These are phyloP conservation scores for Plasmodium fragile DNA, from an alignment of 169 alveolate genomes.

Conservation along the genomic window DNA sequence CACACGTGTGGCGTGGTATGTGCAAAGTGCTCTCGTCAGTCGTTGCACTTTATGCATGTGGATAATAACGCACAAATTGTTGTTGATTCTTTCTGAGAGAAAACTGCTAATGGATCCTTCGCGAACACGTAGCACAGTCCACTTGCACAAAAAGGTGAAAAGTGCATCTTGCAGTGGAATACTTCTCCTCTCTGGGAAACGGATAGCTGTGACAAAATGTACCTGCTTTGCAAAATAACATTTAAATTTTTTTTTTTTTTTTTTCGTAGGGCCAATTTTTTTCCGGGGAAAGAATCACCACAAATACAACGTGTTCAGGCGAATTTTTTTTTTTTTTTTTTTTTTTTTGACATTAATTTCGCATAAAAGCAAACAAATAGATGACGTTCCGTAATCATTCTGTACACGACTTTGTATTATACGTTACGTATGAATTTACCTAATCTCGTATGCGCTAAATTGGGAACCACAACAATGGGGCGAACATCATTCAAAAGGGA, in stretches of 20 bases:
- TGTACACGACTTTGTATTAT: not conserved
- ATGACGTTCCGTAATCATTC: not conserved
- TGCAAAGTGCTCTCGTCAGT: not conserved
- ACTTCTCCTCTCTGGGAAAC: not conserved
- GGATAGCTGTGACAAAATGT: not conserved
- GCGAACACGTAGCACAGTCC: not conserved
- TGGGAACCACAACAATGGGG: not conserved
- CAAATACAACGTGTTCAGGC: not conserved
- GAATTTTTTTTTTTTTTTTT: not conserved
- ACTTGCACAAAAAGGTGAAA: not conserved
- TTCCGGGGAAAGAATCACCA: not conserved
- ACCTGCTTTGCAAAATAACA: not conserved
- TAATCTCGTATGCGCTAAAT: not conserved
- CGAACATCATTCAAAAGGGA: not conserved
- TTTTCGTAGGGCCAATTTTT: not conserved
- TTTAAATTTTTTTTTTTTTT: not conserved
- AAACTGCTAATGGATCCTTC: not conserved
- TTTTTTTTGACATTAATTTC: not conserved
- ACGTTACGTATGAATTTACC: not conserved
- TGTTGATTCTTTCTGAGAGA: not conserved
- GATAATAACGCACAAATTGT: not conserved
- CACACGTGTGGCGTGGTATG: not conserved
- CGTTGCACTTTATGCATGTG: not conserved
- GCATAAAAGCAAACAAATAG: not conserved
- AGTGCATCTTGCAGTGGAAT: not conserved